Percentiles rank a stretch among this genome's conserved stretches.
Evolutionary conservation across 805 yeast species (phyloP).

Genomic region (Barnettozyma sucrosica): DNA sequence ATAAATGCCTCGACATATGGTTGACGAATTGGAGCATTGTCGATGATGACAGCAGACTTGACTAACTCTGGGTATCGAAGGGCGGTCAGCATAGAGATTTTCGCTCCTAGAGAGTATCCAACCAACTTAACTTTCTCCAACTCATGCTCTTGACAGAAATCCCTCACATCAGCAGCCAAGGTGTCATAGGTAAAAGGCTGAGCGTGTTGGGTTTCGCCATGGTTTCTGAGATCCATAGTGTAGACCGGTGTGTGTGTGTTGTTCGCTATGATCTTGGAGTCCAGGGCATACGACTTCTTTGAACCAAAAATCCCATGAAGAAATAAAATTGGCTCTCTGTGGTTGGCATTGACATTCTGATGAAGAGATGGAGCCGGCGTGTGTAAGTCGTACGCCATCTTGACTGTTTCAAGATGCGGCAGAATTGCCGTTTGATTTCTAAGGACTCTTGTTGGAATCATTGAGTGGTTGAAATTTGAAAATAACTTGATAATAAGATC

Average conservation of each 20-base stretch:
- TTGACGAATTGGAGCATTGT: conserved; percentile 39
- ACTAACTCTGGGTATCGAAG: conserved; percentile 36
- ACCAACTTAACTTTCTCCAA: conserved; percentile 28
- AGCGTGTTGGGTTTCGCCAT: conserved; percentile 41
- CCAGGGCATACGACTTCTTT: conserved; percentile 35
- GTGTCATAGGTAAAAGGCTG: conserved; percentile 38
- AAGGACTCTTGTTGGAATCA: conserved; percentile 34
- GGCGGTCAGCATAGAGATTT: conserved; percentile 42
- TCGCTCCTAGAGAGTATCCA: conserved; percentile 53
- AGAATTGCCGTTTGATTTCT: conserved; percentile 76
- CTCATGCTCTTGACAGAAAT: conserved; percentile 28
- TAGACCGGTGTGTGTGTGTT: conserved; percentile 31
- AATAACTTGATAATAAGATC: too few relatives aligned
- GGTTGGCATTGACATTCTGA: conserved; percentile 19
- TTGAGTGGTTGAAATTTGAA: too few relatives aligned
- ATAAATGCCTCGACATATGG: conserved; percentile 33
- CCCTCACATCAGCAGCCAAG: conserved; percentile 39
- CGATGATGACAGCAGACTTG: conserved; percentile 39
- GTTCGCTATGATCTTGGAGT: conserved; percentile 33
- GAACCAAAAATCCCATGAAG: conserved; percentile 49
- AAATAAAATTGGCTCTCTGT: conserved; percentile 33
- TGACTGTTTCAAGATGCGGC: conserved; percentile 52
- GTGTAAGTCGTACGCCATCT: conserved; percentile 28
- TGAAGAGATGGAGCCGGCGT: conserved; percentile 21
- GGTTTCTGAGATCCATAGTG: conserved; percentile 46